Evolutionary conservation across 2,329 filamentous ascomycete genomes (phyloP).

Genomic region (Fusarium sp.): DNA sequence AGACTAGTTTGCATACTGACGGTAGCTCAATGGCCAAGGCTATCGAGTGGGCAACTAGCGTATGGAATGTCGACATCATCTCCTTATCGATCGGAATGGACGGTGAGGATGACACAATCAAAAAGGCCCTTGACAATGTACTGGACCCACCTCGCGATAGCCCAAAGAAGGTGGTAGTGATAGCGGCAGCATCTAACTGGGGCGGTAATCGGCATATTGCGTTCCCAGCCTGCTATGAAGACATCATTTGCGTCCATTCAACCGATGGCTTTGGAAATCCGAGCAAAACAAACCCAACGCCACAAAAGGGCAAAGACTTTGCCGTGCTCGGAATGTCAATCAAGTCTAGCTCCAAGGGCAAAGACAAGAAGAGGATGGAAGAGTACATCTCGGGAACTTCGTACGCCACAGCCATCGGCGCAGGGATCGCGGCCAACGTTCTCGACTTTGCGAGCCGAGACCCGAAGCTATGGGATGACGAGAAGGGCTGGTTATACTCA

Average conservation of each 20-base stretch:
- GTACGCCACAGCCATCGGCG: neutral
- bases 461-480: neutral
- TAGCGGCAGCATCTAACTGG: neutral
- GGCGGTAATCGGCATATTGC: neutral
- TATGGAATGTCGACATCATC: neutral
- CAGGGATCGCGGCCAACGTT: neutral
- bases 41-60: neutral
- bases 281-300: neutral
- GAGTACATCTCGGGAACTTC: neutral
- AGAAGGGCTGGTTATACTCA: neutral
- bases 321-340: neutral
- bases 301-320: neutral
- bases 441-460: neutral
- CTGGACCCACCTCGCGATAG: neutral
- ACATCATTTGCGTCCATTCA: neutral
- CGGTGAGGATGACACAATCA: neutral
- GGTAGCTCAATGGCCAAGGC: neutral
- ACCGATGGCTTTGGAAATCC: neutral
- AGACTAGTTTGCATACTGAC: too few species aligned
- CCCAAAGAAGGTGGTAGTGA: neutral
- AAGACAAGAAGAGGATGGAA: neutral
- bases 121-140: neutral
- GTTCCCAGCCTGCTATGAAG: neutral
- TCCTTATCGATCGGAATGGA: neutral
- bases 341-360: neutral